These are phyloP conservation scores for Fusarium veterinarium DNA, from an alignment of 2,329 filamentous ascomycete species.

Conservation along the genomic window DNA sequence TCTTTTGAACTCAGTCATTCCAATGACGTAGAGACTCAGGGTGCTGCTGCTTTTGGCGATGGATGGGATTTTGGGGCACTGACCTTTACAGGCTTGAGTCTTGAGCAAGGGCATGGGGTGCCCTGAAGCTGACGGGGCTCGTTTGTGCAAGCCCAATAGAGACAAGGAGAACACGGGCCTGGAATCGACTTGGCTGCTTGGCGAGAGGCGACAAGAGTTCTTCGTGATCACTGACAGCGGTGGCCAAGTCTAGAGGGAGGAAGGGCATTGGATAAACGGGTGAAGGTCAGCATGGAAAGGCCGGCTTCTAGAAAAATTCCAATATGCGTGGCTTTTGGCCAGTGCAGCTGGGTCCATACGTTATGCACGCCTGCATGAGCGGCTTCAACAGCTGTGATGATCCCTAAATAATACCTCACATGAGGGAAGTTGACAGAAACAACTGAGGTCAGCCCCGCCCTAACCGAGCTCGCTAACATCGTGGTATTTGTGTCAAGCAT, in stretches of 20 bases:
- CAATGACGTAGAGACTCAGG: slow-evolving; percentile 41
- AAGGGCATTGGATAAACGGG: slow-evolving; percentile 12
- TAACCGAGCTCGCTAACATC: background rate
- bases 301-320: slow-evolving; percentile 45
- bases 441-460: slow-evolving; percentile 1
- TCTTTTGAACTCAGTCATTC: slow-evolving; percentile 26
- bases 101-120: slow-evolving; percentile 26
- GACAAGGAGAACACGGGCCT: slow-evolving; percentile 31
- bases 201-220: slow-evolving; percentile 30
- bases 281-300: slow-evolving; percentile 28
- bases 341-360: slow-evolving; percentile 25
- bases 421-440: slow-evolving; percentile 20
- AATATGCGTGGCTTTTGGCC: slow-evolving; percentile 28
- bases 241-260: slow-evolving; percentile 20
- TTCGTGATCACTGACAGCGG: slow-evolving; percentile 33
- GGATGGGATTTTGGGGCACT: slow-evolving; percentile 29
- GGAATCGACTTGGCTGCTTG: slow-evolving; percentile 33
- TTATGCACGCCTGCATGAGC: slow-evolving; percentile 32
- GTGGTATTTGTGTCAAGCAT: slow-evolving; percentile 27
- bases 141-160: slow-evolving; percentile 13
- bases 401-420: slow-evolving; percentile 26
- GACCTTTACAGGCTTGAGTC: background rate
- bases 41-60: slow-evolving; percentile 25
- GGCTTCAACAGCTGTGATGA: slow-evolving; percentile 21
- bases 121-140: slow-evolving; percentile 33